Evolutionary conservation across 2,329 filamentous ascomycete genomes (phyloP).

Genomic region (Diaporthe longicolla): DNA sequence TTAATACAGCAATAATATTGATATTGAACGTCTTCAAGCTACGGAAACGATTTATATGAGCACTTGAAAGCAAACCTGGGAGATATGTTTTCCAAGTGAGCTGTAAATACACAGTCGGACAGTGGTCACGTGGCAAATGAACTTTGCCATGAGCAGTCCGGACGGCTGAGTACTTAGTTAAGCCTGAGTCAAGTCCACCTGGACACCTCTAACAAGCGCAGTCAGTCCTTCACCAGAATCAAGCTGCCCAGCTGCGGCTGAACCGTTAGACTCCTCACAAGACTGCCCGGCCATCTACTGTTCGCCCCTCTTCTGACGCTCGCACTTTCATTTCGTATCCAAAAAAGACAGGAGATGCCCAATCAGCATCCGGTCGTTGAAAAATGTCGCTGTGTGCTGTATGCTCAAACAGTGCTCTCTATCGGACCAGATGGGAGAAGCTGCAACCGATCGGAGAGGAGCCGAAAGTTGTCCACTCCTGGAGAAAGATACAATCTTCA

Average conservation of each 20-base stretch:
- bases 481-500: not conserved
- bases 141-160: not conserved
- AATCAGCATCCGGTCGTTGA: too few species aligned
- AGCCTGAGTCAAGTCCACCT: not conserved
- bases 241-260: conserved; percentile 7
- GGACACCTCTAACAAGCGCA: not conserved
- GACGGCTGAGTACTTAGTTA: not conserved
- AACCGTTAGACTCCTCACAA: not conserved
- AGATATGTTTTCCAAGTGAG: not conserved
- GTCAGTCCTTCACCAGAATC: not conserved
- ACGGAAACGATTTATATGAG: not conserved
- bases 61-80: not conserved
- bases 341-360: rapidly evolving
- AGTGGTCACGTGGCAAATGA: not conserved
- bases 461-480: not conserved
- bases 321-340: not conserved
- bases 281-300: not conserved
- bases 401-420: not conserved
- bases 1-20: not conserved
- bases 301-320: not conserved
- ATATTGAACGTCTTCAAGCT: not conserved
- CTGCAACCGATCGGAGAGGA: conserved; percentile 1
- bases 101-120: not conserved
- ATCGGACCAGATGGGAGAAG: not conserved
- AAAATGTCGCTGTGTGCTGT: not conserved